Percentiles rank a stretch among this genome's conserved stretches.
These are phyloP conservation scores for Geotrichum cucujoidarum DNA, from an alignment of 1,139 yeast species.

Conservation along the genomic window DNA sequence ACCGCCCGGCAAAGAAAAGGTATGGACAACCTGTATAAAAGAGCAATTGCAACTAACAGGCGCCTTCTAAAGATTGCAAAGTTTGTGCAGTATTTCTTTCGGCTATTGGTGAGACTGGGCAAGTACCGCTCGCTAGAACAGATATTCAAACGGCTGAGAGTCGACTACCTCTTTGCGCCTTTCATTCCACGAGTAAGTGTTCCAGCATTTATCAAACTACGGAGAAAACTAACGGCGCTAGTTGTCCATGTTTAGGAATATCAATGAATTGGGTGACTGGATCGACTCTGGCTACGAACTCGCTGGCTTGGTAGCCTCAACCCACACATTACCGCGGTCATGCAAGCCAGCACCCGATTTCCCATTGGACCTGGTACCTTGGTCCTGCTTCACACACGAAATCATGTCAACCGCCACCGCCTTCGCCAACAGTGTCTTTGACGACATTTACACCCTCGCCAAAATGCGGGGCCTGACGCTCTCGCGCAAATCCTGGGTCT, in stretches of 20 bases:
- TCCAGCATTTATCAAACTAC: background rate
- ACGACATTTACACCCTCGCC: constrained; percentile 31
- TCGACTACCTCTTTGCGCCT: constrained; percentile 23
- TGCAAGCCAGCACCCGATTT: background rate
- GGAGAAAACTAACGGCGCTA: constrained; percentile 1
- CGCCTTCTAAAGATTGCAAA: constrained; percentile 20
- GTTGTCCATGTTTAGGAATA: constrained; percentile 33
- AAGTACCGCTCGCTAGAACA: constrained; percentile 14
- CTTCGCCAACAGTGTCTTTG: constrained; percentile 31
- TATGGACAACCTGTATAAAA: constrained; percentile 1
- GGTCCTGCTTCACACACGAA: background rate
- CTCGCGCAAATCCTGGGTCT: constrained; percentile 17
- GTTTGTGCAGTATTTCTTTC: constrained; percentile 31
- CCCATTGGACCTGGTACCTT: background rate
- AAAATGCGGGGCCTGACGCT: constrained; percentile 29
- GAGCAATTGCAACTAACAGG: constrained; percentile 15
- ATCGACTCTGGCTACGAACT: constrained; percentile 21
- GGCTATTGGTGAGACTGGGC: constrained; percentile 25
- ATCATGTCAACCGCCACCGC: constrained; percentile 24
- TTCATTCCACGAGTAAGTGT: constrained; percentile 25
- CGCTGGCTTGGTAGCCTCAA: background rate
- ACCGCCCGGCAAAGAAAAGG: constrained; percentile 33
- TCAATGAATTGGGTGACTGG: constrained; percentile 36
- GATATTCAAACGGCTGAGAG: constrained; percentile 11
- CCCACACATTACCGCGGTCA: no score